Percentiles rank a stretch among this genome's conserved stretches.
phyloP scores from a whole-genome alignment of 1,284 basidiomycete genomes.

The Marasmius fiardii region DNA sequence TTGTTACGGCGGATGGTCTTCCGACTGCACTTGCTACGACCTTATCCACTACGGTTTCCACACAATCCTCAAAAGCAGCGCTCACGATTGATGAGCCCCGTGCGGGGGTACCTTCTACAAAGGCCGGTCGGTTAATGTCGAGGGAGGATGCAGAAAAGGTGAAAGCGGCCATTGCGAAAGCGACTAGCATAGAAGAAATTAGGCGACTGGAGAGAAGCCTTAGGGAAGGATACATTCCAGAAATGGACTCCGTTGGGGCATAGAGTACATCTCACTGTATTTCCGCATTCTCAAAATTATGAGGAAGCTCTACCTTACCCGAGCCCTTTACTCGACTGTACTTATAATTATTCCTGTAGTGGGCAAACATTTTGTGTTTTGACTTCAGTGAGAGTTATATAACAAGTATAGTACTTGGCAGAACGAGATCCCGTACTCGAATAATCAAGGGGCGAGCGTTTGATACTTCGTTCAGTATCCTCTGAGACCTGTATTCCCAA shows the following conservation, averaged over 20 bases:
- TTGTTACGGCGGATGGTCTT: conserved; percentile 72
- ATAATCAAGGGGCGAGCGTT: background rate
- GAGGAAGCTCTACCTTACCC: conserved; percentile 16
- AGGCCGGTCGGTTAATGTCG: conserved; percentile 84
- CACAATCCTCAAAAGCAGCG: conserved; percentile 52
- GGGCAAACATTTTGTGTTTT: background rate
- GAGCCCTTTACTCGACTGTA: conserved; percentile 15
- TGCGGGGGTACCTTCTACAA: conserved; percentile 50
- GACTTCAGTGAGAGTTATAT: too few relatives aligned
- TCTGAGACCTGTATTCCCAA: conserved; percentile 50
- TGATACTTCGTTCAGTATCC: conserved; percentile 26
- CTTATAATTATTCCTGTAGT: conserved; percentile 4
- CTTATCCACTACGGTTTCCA: conserved; percentile 70
- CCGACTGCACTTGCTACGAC: conserved; percentile 82
- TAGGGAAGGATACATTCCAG: conserved; percentile 82
- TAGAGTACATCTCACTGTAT: conserved; percentile 17
- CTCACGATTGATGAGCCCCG: conserved; percentile 74
- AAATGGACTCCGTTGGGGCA: conserved; percentile 71
- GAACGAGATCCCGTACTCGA: background rate
- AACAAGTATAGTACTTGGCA: too few relatives aligned
- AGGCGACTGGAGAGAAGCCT: conserved; percentile 84
- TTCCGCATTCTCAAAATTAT: conserved; percentile 19
- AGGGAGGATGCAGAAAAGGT: conserved; percentile 91
- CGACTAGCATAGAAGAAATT: conserved; percentile 90
- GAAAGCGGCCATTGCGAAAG: conserved; percentile 86